A percentile compares a stretch with the other conserved stretches of the same genome.
Evolutionary conservation across 305 asterid genomes (phyloP).

Genomic region (Euphrasia arctica): DNA sequence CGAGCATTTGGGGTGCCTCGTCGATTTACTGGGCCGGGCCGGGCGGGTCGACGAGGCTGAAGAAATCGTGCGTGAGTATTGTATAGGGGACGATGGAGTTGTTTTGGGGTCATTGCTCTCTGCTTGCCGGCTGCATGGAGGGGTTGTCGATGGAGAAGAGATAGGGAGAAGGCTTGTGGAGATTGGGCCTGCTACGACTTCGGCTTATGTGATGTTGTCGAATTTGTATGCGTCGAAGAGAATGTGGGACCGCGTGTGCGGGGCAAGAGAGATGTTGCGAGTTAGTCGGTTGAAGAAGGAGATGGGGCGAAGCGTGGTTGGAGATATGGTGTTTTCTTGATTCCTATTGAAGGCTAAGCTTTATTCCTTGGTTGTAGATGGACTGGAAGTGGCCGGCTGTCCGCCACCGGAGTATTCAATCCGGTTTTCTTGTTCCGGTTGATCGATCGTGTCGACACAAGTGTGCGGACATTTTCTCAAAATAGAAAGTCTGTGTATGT

Average conservation of each 20-base stretch:
- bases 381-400: too few species aligned
- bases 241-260: constrained; percentile 57
- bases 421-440: too few species aligned
- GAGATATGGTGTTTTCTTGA: constrained; percentile 12
- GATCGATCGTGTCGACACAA: too few species aligned
- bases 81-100: constrained; percentile 44
- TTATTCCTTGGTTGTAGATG: too few species aligned
- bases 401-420: too few species aligned
- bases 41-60: constrained; percentile 64
- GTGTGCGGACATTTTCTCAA: too few species aligned
- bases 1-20: constrained; percentile 64
- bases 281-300: constrained; percentile 61
- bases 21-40: constrained; percentile 68
- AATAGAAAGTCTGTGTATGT: too few species aligned
- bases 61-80: constrained; percentile 38
- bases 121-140: constrained; percentile 58
- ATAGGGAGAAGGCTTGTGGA: constrained; percentile 46
- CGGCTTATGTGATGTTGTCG: constrained; percentile 64
- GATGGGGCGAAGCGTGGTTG: constrained; percentile 50
- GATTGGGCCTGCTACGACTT: constrained; percentile 46
- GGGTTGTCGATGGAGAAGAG: constrained; percentile 46
- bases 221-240: constrained; percentile 57
- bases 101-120: constrained; percentile 71
- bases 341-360: too few species aligned
- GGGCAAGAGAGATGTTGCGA: constrained; percentile 52